Evolutionary conservation across 208 protist species (phyloP), one percentile per base, ranked within the genome.

Genomic region (Trypanosoma brucei): DNA sequence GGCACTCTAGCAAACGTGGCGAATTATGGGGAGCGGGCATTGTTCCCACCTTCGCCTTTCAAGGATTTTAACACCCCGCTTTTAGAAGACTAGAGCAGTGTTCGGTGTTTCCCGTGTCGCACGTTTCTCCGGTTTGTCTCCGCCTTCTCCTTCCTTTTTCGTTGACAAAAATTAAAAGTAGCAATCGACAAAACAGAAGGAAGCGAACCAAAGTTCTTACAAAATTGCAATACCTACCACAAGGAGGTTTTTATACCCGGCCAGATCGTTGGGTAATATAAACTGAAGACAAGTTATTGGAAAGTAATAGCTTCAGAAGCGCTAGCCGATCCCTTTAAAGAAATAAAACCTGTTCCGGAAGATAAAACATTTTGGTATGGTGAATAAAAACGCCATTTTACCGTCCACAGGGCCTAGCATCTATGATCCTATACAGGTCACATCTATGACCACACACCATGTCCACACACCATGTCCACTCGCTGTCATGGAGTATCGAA

Each of bases 1-100:
- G 80, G 65, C 88, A 83, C 65, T 88, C 75, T 38, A 96, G 78
- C 81, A 94, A 89, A n/a, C 81, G 63, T 44, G 52, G 56, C 11
- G 70, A 13, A 37, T 36, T 45, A n/a, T 49, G 62, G 11, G 38
- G 2, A 2, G 55, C 22, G 3, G 60, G 46, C 68, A 67, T 73
- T 6, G 7, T 58, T 58, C 36, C 39, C 31, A 9, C 51, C 30
- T 55, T 55, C 51, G 8, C 30, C 13, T 55, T 33, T 30, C 30
- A 7, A 14, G n/a, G 8, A 8, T 60, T 9, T 31, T 31, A 14
- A 8, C 42, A 58, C 33, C 7, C 42, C 31, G n/a, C 39, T 56
- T 2, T 49, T 59, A 40, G 22, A 22, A 22, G 22, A 22, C 22
- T 22, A 22, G 22, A 22, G 22, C 22, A 22, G 22, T 22, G 22